Evolutionary conservation across 805 yeast species (phyloP).

Genomic region (Teunomyces funiuensis): DNA sequence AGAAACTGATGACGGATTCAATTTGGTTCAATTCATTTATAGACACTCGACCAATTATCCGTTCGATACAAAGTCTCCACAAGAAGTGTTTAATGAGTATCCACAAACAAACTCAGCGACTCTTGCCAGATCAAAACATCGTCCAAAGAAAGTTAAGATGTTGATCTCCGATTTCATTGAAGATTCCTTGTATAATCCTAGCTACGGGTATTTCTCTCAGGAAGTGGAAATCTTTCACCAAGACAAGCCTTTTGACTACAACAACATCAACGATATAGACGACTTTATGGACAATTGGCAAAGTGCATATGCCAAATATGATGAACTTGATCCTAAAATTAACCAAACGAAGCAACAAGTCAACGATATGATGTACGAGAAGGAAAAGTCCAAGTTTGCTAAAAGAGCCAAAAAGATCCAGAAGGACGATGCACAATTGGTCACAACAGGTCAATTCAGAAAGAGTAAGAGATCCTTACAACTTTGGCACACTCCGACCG

Average conservation of each 20-base stretch:
- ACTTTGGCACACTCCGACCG: slow-evolving; percentile 90
- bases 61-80: slow-evolving; percentile 36
- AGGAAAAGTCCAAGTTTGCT: slow-evolving; percentile 26
- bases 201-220: slow-evolving; percentile 78
- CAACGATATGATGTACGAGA: slow-evolving; percentile 11
- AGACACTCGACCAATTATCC: slow-evolving; percentile 44
- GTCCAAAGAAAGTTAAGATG: slow-evolving; percentile 71
- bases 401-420: slow-evolving; percentile 26
- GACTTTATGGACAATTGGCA: slow-evolving; percentile 72
- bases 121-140: slow-evolving; percentile 29
- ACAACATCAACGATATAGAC: slow-evolving; percentile 57
- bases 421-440: slow-evolving; percentile 20
- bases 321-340: slow-evolving; percentile 20
- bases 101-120: slow-evolving; percentile 36
- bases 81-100: slow-evolving; percentile 36
- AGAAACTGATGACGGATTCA: slow-evolving; percentile 18
- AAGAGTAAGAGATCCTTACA: slow-evolving; percentile 48
- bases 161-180: slow-evolving; percentile 78
- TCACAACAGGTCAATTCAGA: slow-evolving; percentile 15
- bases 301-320: slow-evolving; percentile 56
- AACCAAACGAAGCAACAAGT: slow-evolving; percentile 13
- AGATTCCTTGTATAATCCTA: slow-evolving; percentile 77
- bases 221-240: slow-evolving; percentile 78
- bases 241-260: slow-evolving; percentile 62
- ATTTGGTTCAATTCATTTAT: slow-evolving; percentile 36